phyloP scores from a whole-genome alignment of 768 basidiomycete genomes.

The Phanerochaete carnosa region DNA sequence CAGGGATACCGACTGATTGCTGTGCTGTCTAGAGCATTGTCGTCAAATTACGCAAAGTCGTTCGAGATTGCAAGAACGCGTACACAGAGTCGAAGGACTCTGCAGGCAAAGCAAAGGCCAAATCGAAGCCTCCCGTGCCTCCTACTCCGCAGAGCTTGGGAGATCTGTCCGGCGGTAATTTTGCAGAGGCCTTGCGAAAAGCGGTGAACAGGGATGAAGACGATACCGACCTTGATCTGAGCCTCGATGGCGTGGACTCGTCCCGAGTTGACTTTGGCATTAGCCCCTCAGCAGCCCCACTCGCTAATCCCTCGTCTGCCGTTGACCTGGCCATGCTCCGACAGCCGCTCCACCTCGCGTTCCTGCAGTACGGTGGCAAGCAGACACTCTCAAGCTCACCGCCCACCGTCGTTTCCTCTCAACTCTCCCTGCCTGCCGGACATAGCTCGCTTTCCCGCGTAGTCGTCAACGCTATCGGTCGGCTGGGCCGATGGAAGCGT shows the following conservation, averaged over 20 bases:
- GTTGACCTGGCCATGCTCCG: conserved; percentile 63
- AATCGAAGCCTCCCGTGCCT: not conserved
- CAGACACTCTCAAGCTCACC: conserved; percentile 27
- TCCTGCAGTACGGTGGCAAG: conserved; percentile 43
- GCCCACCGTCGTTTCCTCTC: conserved; percentile 34
- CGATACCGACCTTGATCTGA: conserved; percentile 75
- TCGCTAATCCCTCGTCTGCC: conserved; percentile 31
- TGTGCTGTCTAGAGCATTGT: conserved; percentile 60
- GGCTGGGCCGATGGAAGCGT: conserved; percentile 79
- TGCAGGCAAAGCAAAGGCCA: not conserved
- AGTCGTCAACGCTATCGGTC: conserved; percentile 78
- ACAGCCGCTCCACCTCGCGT: conserved; percentile 53
- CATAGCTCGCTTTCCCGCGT: conserved; percentile 69
- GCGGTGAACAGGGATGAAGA: conserved; percentile 40
- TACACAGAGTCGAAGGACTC: conserved; percentile 31
- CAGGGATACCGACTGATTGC: conserved; percentile 1
- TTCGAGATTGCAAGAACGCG: conserved; percentile 73
- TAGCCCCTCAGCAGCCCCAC: conserved; percentile 5
- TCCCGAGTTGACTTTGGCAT: conserved; percentile 11
- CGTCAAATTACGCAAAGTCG: conserved; percentile 77
- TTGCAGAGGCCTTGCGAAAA: conserved; percentile 51
- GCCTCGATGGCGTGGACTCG: conserved; percentile 43
- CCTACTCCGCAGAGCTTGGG: conserved; percentile 10
- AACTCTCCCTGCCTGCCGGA: conserved; percentile 47
- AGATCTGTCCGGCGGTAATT: conserved; percentile 40